Evolutionary conservation across 75 land plant species (phyloP), one percentile per base, ranked within the genome.

Genomic region (Cupressus sempervirens): DNA sequence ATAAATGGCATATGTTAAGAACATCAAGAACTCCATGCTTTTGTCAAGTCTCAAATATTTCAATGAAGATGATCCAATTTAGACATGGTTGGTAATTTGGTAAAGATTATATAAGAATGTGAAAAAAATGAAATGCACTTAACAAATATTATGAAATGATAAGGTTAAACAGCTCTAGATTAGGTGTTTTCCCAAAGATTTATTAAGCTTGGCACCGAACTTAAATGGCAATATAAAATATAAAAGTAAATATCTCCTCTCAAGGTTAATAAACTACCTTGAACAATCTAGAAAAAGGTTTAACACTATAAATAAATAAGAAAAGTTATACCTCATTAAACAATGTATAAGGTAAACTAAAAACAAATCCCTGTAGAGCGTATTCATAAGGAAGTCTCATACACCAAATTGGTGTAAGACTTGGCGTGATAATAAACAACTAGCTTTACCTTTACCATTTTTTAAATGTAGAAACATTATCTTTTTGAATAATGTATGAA

Each of bases 191-290:
- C 23, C 23, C 65, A 4, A 58, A 58, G 26, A 16, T 18, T 58
- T 20, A 58, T 20, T 18, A 58, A 58, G 26, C 65, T 58, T 26
- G 26, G 65, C 26, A 43, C 12, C 3, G 2, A 43, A 50, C 26
- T 9, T 23, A 43, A 20, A 41, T 43, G 48, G 46, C 40, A 38
- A 43, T 77, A 26, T 43, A 43, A 10, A 43, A 77, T 46, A 77
- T 77, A 77, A 77, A 77, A 43, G 43, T 36, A 75, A 73, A 73
- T 75, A 10, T 79, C 48, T 79, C 12, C 81, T 79, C 3, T 45
- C 11, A 26, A 79, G 81, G 30, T 41, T 0, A 50, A 50, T 45
- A 79, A 79, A 23, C 40, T 45, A 41, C 40, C 48, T 26, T 26
- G 8, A 23, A 41, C 81, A 26, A 79, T 43, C 3, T n/a, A 79